Percentiles rank a stretch among this genome's conserved stretches.
Evolutionary conservation across 352 stramenopile genomes (phyloP).

Genomic region (Globisporangium polare): DNA sequence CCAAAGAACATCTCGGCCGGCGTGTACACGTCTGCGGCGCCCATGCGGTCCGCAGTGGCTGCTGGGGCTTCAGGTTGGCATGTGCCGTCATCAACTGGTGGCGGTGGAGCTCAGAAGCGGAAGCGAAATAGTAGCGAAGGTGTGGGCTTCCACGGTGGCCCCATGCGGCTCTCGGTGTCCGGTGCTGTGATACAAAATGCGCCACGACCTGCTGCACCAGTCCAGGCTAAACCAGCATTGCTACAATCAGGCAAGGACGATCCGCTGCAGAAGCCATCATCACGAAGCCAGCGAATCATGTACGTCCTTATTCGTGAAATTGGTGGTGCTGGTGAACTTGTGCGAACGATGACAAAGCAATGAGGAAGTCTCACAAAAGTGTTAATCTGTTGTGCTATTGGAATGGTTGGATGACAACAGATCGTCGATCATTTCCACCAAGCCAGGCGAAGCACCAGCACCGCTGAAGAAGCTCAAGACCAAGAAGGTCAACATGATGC

Average conservation of each 20-base stretch:
- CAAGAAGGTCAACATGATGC: slow-evolving; percentile 81
- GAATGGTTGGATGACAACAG: slow-evolving; percentile 9
- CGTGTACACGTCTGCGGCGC: slow-evolving; percentile 51
- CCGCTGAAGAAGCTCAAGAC: slow-evolving; percentile 22
- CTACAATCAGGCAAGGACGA: too few relatives aligned
- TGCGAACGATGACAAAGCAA: too few relatives aligned
- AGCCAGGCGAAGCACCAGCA: background rate
- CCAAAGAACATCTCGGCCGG: slow-evolving; percentile 77
- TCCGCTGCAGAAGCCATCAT: slow-evolving; percentile 7
- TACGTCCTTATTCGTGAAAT: slow-evolving; percentile 16
- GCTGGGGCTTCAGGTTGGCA: slow-evolving; percentile 14
- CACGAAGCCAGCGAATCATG: slow-evolving; percentile 39
- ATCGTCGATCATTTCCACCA: slow-evolving; percentile 27
- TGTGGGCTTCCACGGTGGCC: slow-evolving; percentile 31
- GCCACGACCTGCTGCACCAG: background rate
- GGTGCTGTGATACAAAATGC: slow-evolving; percentile 41
- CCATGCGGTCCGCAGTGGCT: slow-evolving; percentile 5
- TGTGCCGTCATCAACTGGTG: slow-evolving; percentile 16
- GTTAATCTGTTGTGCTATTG: background rate
- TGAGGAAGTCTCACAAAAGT: too few relatives aligned
- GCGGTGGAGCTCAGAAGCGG: slow-evolving; percentile 37
- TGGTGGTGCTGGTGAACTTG: background rate
- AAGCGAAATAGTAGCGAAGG: slow-evolving; percentile 26
- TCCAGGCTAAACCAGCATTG: background rate
- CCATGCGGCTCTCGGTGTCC: slow-evolving; percentile 46